Percentiles rank a stretch among this genome's conserved stretches.
Conservation (phyloP, 352 stramenopile genomes). For the Globisporangium nunn region DNA sequence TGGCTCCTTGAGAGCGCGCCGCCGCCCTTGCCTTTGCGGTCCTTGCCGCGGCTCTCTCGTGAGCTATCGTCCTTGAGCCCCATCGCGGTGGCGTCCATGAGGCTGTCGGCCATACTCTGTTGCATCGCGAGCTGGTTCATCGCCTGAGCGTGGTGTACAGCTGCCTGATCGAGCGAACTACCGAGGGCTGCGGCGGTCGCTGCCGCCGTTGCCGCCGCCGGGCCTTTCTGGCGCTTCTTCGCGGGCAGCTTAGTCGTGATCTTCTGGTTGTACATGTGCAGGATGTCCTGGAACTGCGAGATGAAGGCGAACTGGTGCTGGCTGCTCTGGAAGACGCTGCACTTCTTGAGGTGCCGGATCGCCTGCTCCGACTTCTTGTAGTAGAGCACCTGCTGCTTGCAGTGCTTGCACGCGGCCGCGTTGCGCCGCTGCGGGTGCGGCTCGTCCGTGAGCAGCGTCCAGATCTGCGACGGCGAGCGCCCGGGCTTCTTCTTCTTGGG, state of each 20-base stretch:
- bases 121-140: constrained; percentile 77
- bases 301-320: constrained; percentile 82
- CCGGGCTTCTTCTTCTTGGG: constrained; percentile 76
- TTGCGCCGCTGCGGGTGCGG: constrained; percentile 72
- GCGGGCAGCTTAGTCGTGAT: constrained; percentile 54
- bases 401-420: constrained; percentile 74
- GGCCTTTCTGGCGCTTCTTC: constrained; percentile 54
- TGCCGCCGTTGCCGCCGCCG: background rate
- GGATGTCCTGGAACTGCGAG: constrained; percentile 68
- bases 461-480: constrained; percentile 63
- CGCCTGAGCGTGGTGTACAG: constrained; percentile 47
- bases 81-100: constrained; percentile 57
- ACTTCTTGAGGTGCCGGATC: constrained; percentile 80
- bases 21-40: constrained; percentile 34
- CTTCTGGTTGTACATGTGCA: constrained; percentile 82
- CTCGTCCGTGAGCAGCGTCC: constrained; percentile 79
- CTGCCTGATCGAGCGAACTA: constrained; percentile 38
- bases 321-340: constrained; percentile 64
- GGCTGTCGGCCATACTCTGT: constrained; percentile 53
- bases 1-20: constrained; percentile 48
- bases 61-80: constrained; percentile 38
- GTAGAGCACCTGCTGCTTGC: constrained; percentile 79
- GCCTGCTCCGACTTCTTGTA: constrained; percentile 86
- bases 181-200: constrained; percentile 12
- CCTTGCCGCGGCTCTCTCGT: constrained; percentile 31